These are phyloP conservation scores for Decorospora gaudefroyi DNA, from an alignment of 2,329 filamentous ascomycete genomes.

Conservation along the genomic window DNA sequence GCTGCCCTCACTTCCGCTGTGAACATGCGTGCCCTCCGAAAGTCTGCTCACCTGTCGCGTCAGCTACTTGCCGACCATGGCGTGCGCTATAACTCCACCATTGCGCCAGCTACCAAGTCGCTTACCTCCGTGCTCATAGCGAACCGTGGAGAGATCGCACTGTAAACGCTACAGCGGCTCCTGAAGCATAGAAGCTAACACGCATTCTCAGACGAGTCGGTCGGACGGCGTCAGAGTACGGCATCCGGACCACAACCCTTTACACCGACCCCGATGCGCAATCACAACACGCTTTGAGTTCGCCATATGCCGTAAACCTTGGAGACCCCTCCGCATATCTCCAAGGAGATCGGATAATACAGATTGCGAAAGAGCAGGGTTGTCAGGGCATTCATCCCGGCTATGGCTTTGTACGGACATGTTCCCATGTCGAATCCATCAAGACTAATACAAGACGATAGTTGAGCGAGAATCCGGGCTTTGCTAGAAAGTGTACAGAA, in stretches of 20 bases:
- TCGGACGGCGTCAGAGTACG: constrained; percentile 81
- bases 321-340: constrained; percentile 85
- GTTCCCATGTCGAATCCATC: not conserved
- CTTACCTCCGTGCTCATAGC: constrained; percentile 86
- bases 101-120: constrained; percentile 42
- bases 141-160: constrained; percentile 94
- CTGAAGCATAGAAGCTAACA: not conserved
- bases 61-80: constrained; percentile 41
- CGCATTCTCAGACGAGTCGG: constrained; percentile 73
- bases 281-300: constrained; percentile 85
- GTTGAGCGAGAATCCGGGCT: constrained; percentile 88
- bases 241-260: constrained; percentile 89
- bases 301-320: constrained; percentile 80
- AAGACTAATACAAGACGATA: constrained; percentile 22
- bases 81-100: constrained; percentile 40
- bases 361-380: constrained; percentile 79
- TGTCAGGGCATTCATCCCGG: constrained; percentile 94
- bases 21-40: constrained; percentile 45
- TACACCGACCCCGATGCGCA: constrained; percentile 90
- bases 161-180: constrained; percentile 61
- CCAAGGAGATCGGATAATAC: constrained; percentile 89
- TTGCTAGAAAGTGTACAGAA: constrained; percentile 84
- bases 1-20: constrained; percentile 18
- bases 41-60: constrained; percentile 42
- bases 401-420: constrained; percentile 72